These are phyloP conservation scores for Huntiella decipiens DNA, from an alignment of 2,329 filamentous ascomycete species.

Conservation along the genomic window DNA sequence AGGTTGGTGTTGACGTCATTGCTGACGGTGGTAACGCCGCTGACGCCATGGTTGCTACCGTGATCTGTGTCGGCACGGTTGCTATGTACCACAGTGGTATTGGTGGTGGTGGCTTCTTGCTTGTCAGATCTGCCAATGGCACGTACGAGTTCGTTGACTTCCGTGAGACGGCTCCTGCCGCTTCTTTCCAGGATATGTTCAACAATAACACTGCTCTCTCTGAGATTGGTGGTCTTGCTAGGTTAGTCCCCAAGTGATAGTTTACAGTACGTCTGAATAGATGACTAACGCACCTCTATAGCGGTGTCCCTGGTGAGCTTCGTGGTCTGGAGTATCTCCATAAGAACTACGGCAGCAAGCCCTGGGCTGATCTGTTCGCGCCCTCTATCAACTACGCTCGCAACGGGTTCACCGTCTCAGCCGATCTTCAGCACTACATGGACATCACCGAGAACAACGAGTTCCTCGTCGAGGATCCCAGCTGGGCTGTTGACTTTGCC, in stretches of 20 bases:
- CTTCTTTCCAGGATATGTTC: conserved; percentile 67
- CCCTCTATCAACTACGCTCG: conserved; percentile 57
- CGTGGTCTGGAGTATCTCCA: conserved; percentile 59
- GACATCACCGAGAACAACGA: conserved; percentile 26
- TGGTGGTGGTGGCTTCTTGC: conserved; percentile 62
- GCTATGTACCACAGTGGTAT: conserved; percentile 52
- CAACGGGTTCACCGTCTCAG: conserved; percentile 49
- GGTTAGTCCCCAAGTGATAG: conserved; percentile 27
- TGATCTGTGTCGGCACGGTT: conserved; percentile 43
- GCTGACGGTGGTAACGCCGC: conserved; percentile 45
- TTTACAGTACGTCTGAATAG: no score
- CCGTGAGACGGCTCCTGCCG: conserved; percentile 64
- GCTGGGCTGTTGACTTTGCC: conserved; percentile 73
- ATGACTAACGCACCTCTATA: conserved; percentile 13
- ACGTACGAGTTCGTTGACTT: conserved; percentile 70
- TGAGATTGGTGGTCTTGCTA: conserved; percentile 50
- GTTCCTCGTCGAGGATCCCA: conserved; percentile 51
- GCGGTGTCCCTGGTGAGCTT: conserved; percentile 50
- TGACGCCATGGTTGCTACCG: conserved; percentile 45
- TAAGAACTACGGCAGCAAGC: conserved; percentile 40
- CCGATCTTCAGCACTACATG: conserved; percentile 57
- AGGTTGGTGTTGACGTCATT: conserved; percentile 37
- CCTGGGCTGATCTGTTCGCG: conserved; percentile 47
- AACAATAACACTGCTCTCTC: conserved; percentile 45
- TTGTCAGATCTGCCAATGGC: conserved; percentile 45